Evolutionary conservation across 768 basidiomycete species (phyloP).

Genomic region (Mycena alexandri): DNA sequence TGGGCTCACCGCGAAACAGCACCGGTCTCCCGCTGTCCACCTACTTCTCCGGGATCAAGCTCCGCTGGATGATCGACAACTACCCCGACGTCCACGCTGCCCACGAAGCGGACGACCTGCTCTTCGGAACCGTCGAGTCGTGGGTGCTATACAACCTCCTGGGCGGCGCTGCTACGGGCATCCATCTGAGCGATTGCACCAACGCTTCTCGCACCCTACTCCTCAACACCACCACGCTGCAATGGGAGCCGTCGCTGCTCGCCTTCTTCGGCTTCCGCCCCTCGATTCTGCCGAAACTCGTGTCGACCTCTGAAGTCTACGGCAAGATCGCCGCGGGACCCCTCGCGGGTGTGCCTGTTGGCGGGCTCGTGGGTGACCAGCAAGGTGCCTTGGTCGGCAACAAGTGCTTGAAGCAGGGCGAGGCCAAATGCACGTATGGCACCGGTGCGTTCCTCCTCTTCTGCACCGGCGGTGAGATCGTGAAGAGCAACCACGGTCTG

Average conservation of each 20-base stretch:
- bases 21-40: slow-evolving; percentile 96
- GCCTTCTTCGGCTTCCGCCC: slow-evolving; percentile 87
- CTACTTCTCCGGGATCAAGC: slow-evolving; percentile 97
- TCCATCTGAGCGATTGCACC: slow-evolving; percentile 93
- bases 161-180: slow-evolving; percentile 74
- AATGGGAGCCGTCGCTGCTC: slow-evolving; percentile 88
- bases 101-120: slow-evolving; percentile 82
- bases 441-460: slow-evolving; percentile 97
- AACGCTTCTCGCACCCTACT: slow-evolving; percentile 98
- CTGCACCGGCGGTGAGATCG: slow-evolving; percentile 90
- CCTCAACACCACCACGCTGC: slow-evolving; percentile 82
- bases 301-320: slow-evolving; percentile 94
- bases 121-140: slow-evolving; percentile 96
- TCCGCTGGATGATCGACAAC: slow-evolving; percentile 97
- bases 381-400: slow-evolving; percentile 97
- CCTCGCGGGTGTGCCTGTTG: slow-evolving; percentile 84
- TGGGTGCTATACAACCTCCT: slow-evolving; percentile 91
- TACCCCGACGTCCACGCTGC: slow-evolving; percentile 80
- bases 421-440: slow-evolving; percentile 98
- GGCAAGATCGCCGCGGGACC: slow-evolving; percentile 78
- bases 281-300: slow-evolving; percentile 87
- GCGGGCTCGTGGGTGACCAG: slow-evolving; percentile 97
- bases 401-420: slow-evolving; percentile 90
- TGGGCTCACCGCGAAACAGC: slow-evolving; percentile 54
- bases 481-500: slow-evolving; percentile 88